A percentile compares a stretch with the other conserved stretches of the same genome.
These are phyloP conservation scores for Conringia planisiliqua DNA, from an alignment of 345 rosid genomes.

Conservation along the genomic window DNA sequence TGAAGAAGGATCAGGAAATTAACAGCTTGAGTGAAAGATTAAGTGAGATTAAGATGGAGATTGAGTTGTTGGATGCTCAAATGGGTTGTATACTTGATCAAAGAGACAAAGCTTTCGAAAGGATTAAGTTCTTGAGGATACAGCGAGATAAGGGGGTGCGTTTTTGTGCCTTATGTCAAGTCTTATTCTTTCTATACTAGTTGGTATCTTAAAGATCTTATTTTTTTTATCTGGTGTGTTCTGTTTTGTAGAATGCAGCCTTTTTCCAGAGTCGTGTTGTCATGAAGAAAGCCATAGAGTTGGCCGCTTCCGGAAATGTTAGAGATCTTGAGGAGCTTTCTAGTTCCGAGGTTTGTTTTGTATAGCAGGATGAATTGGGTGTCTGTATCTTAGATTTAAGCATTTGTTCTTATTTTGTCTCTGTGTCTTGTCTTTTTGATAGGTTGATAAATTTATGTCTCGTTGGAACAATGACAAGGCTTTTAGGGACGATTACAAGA, in stretches of 20 bases:
- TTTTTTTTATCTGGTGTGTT: background rate
- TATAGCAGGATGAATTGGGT: background rate
- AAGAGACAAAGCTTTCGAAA: slow-evolving; percentile 56
- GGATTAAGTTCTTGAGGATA: slow-evolving; percentile 49
- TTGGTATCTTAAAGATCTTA: background rate
- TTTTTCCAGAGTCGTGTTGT: slow-evolving; percentile 45
- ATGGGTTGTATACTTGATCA: slow-evolving; percentile 41
- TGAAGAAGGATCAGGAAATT: slow-evolving; percentile 62
- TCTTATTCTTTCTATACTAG: background rate
- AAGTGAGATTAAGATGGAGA: slow-evolving; percentile 51
- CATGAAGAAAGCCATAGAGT: slow-evolving; percentile 44
- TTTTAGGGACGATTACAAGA: slow-evolving; percentile 83
- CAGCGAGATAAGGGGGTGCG: slow-evolving; percentile 65
- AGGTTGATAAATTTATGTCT: slow-evolving; percentile 77
- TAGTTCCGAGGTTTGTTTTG: slow-evolving; percentile 45
- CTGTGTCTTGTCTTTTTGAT: slow-evolving; percentile 3
- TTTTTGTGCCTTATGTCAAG: background rate
- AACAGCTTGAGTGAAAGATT: slow-evolving; percentile 41
- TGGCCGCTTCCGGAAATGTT: slow-evolving; percentile 53
- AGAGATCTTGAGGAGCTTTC: slow-evolving; percentile 52
- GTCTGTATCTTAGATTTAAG: slow-evolving; percentile 14
- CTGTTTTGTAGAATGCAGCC: slow-evolving; percentile 47
- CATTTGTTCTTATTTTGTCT: slow-evolving; percentile 11
- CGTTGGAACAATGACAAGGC: slow-evolving; percentile 60
- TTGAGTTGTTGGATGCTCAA: slow-evolving; percentile 49